Base-by-base conservation (phyloP, 179 eudicot genomes). In the Corrigiola litoralis region DNA sequence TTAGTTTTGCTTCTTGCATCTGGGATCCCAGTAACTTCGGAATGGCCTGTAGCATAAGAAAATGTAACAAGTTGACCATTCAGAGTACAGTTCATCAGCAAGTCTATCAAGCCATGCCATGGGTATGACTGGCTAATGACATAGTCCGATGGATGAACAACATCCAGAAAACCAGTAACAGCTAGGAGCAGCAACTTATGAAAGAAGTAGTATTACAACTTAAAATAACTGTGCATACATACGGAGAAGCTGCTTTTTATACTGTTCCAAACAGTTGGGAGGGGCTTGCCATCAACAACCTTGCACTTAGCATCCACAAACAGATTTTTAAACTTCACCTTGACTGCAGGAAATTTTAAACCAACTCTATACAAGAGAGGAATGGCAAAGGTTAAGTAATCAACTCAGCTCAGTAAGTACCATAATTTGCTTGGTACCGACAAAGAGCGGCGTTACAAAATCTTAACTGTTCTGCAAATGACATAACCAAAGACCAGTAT, bases 241-340 rank as follows among this genome's bases (percentile, higher is more conserved):
- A 88, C 96, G 40, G 64, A 74, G 23, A 75, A 16, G 31, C 77
- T n/a, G 77, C 81, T 76, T 77, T 73, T 81, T 4, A 89, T 47
- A 60, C 89, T 74, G 63, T 91, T 88, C 96, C 96, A 88, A 1
- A 88, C 80, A 54, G 96, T 84, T 2, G 97, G 97, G 63, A 91
- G 89, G 34, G 97, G 96, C 80, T 86, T 91, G 17, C 97, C 97
- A 47, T 80, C 74, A 41, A 91, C 90, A 10, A 91, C 91, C 69
- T 81, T 80, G 75, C 97, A 90, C 66, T 78, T 80, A 6, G 95
- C 95, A 67, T 88, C 89, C 59, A 91, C 80, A 37, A 18, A 58
- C 33, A 91, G 77, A 56, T 81, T 76, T n/a, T 48, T 65, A 36
- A 78, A 90, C 76, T 87, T 82, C 51, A 88, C 85, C 61, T 84